Evolutionary conservation across 2,329 filamentous ascomycete species (phyloP), one percentile per base, ranked within the genome.

Genomic region (Aspergillus sp.): DNA sequence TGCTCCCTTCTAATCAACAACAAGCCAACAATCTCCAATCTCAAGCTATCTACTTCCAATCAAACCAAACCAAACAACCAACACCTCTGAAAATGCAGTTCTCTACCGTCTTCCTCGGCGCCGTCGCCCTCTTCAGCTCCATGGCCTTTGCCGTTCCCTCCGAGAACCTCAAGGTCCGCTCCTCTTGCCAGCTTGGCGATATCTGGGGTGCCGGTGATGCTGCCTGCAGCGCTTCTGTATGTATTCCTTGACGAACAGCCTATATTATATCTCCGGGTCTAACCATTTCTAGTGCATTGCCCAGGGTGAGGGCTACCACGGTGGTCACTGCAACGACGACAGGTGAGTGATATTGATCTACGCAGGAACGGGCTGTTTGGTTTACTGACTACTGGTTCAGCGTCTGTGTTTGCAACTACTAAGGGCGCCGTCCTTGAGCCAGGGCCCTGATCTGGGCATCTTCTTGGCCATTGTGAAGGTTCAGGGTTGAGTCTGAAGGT

Each of bases 91-190:
- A 45, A 45, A 45, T 45, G 42, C 42, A 45, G 42, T 45, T 45
- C 42, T 45, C 42, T 20, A 45, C 42, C 42, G n/a, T 45, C 42
- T 22, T 45, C 42, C 42, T 45, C 22, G 16, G 20, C 42, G 42
- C 42, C 42, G 42, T 45, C 42, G 42, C 42, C 22, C 42, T 45
- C 42, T 45, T 45, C 42, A 22, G 42, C 42, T 45, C 42, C 22
- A 45, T 45, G 20, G 5, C 42, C 42, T 30, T 45, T 16, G 42
- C 42, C 24, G 42, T 22, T 3, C 42, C 42, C 42, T 30, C 42
- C 11, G 42, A 30, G 14, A 22, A 26, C 42, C 20, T 45, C 22
- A 24, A 26, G 11, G 42, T 22, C 22, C 42, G 42, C 42, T 22
- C 19, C 22, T 45, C 42, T 3, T 45, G 42, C 42, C 42, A 45